phyloP scores from a whole-genome alignment of 306 rosid genomes.

The Citrullus colocynthis region DNA sequence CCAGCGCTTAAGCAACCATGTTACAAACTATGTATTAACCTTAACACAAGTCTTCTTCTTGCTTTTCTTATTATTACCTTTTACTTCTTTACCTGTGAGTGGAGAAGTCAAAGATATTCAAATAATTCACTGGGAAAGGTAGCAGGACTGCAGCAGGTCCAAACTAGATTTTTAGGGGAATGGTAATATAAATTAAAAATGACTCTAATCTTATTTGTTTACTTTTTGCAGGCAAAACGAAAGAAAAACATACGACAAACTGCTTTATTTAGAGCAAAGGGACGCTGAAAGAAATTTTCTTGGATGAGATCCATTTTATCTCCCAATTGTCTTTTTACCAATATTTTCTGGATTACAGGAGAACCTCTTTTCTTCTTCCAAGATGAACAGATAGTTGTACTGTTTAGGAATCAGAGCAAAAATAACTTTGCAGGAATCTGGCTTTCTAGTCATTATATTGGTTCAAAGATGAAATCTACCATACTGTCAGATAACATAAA shows the following conservation, averaged over 20 bases:
- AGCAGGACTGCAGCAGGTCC: neutral
- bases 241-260: constrained; percentile 35
- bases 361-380: neutral
- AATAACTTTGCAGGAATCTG: neutral
- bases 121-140: neutral
- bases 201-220: neutral
- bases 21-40: constrained; percentile 56
- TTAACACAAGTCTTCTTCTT: neutral
- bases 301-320: neutral
- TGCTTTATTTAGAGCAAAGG: constrained; percentile 30
- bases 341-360: neutral
- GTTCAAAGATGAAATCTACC: neutral
- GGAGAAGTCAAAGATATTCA: neutral
- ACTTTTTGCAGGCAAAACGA: constrained; percentile 60
- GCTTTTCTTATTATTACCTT: neutral
- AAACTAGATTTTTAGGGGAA: neutral
- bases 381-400: neutral
- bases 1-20: constrained; percentile 92
- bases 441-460: neutral
- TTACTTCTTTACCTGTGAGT: neutral
- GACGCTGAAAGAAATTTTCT: neutral
- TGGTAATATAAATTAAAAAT: neutral
- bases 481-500: neutral
- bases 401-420: neutral
- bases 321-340: neutral